These are phyloP conservation scores for Talaromyces ruber DNA, from an alignment of 495 filamentous ascomycete genomes.

Conservation along the genomic window DNA sequence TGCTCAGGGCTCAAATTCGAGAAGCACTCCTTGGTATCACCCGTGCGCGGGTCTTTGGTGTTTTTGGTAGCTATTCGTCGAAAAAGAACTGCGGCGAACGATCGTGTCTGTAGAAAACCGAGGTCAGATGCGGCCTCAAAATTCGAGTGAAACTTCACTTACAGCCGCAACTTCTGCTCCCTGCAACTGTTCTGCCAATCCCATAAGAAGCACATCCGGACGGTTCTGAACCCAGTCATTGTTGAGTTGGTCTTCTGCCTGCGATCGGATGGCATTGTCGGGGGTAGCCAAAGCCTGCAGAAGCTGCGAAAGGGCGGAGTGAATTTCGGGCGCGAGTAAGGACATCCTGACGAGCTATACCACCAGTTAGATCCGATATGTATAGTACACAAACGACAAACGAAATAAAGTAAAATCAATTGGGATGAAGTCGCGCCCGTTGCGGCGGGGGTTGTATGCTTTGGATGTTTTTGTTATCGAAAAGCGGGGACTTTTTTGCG, in stretches of 20 bases:
- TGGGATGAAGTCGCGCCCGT: neutral
- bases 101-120: constrained; percentile 53
- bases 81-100: constrained; percentile 91
- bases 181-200: constrained; percentile 84
- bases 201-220: constrained; percentile 85
- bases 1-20: constrained; percentile 62
- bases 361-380: neutral
- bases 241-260: constrained; percentile 83
- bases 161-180: constrained; percentile 55
- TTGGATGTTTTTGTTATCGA: constrained; percentile 5
- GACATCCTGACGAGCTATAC: constrained; percentile 54
- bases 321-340: constrained; percentile 70
- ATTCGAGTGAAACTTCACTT: constrained; percentile 34
- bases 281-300: constrained; percentile 79
- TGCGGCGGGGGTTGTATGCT: neutral
- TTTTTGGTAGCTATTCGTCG: constrained; percentile 85
- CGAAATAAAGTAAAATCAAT: neutral
- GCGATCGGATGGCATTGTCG: constrained; percentile 75
- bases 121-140: neutral
- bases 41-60: constrained; percentile 61
- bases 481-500: constrained; percentile 5
- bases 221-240: constrained; percentile 75
- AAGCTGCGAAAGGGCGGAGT: constrained; percentile 74
- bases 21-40: constrained; percentile 73
- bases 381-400: neutral